Evolutionary conservation across 108 stramenopile species (phyloP).

Genomic region (Chaetoceros muelleri): DNA sequence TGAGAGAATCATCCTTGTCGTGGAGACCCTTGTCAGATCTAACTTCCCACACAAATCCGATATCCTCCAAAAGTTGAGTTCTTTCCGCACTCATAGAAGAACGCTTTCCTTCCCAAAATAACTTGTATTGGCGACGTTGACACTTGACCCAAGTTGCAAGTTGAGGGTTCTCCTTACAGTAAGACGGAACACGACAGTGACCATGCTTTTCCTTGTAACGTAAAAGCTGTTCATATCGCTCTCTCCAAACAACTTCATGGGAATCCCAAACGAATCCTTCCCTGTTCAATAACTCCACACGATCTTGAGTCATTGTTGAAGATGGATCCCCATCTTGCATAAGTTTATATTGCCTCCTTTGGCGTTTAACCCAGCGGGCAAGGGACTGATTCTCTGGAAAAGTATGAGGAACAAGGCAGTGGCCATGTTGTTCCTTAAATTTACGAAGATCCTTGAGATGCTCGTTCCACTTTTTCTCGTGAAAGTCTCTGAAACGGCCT

Average conservation of each 20-base stretch:
- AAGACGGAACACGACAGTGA: conserved; percentile 23
- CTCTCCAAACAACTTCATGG: conserved; percentile 24
- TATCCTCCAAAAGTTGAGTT: conserved; percentile 17
- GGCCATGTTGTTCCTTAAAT: conserved; percentile 14
- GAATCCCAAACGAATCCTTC: conserved; percentile 50
- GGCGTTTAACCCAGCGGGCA: conserved; percentile 30
- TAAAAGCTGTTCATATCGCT: conserved; percentile 23
- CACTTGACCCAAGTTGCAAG: conserved; percentile 40
- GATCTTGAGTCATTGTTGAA: conserved; percentile 35
- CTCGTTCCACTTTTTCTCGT: conserved; percentile 8
- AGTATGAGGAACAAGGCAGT: conserved; percentile 27
- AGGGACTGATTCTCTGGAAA: conserved; percentile 23
- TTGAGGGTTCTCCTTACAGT: conserved; percentile 5
- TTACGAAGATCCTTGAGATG: conserved; percentile 8
- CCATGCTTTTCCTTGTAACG: conserved; percentile 12
- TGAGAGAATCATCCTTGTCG: neutral
- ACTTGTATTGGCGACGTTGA: conserved; percentile 39
- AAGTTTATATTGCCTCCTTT: conserved; percentile 28
- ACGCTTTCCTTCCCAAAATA: conserved; percentile 24
- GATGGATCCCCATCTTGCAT: conserved; percentile 18
- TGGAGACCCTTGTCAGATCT: neutral
- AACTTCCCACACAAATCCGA: conserved; percentile 42
- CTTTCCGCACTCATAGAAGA: conserved; percentile 34
- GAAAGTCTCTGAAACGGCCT: neutral
- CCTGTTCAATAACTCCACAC: conserved; percentile 18